Evolutionary conservation across 1,284 basidiomycete genomes (phyloP).

Genomic region (Baeospora myosura): DNA sequence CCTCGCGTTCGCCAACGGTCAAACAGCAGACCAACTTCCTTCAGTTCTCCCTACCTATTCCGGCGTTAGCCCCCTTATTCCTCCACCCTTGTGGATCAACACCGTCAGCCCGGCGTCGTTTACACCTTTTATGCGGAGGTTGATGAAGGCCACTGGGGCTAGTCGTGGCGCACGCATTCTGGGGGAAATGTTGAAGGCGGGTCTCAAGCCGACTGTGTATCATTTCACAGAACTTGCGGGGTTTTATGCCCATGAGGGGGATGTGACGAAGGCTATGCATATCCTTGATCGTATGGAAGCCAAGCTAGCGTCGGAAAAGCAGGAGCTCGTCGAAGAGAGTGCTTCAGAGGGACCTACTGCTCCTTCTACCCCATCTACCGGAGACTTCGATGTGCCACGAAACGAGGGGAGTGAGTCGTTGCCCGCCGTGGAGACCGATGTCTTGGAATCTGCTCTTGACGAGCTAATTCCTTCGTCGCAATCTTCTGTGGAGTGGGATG

Average conservation of each 20-base stretch:
- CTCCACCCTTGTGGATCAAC: constrained; percentile 12
- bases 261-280: constrained; percentile 21
- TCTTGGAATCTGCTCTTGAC: too few relatives aligned
- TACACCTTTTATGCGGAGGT: constrained; percentile 29
- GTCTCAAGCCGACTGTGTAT: constrained; percentile 27
- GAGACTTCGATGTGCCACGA: too few relatives aligned
- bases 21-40: constrained; percentile 1
- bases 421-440: too few relatives aligned
- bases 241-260: constrained; percentile 24
- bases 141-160: constrained; percentile 20
- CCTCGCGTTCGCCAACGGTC: constrained; percentile 9
- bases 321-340: too few relatives aligned
- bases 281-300: constrained; percentile 23
- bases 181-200: constrained; percentile 28
- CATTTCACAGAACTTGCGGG: constrained; percentile 34
- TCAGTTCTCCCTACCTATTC: not conserved
- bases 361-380: too few relatives aligned
- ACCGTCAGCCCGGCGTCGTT: constrained; percentile 24
- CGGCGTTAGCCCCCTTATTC: constrained; percentile 1
- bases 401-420: too few relatives aligned
- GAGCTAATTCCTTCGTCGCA: too few relatives aligned
- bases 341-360: too few relatives aligned
- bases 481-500: too few relatives aligned
- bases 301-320: not conserved
- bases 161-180: constrained; percentile 24